phyloP scores from a whole-genome alignment of 2,329 filamentous ascomycete genomes.

The Trichoderma sp. region DNA sequence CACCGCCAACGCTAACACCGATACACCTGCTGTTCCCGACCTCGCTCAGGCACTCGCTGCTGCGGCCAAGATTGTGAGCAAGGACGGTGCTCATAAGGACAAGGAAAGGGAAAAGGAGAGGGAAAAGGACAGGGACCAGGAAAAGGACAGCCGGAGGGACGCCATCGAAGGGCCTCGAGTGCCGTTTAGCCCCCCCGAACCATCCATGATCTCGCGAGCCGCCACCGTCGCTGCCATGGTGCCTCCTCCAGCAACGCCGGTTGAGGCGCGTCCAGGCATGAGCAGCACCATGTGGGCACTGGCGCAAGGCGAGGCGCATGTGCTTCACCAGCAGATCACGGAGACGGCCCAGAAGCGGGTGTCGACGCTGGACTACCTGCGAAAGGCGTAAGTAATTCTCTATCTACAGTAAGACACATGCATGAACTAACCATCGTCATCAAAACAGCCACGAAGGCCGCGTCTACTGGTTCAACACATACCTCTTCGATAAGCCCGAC shows the following conservation, averaged over 20 bases:
- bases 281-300: constrained; percentile 25
- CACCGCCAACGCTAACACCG: constrained; percentile 43
- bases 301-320: constrained; percentile 45
- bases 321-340: constrained; percentile 66
- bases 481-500: constrained; percentile 83
- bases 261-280: constrained; percentile 1
- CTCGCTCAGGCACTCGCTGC: constrained; percentile 51
- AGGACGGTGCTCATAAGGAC: constrained; percentile 4
- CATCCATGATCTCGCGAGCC: constrained; percentile 18
- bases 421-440: neutral
- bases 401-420: neutral
- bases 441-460: constrained; percentile 76
- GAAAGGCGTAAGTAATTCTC: constrained; percentile 69
- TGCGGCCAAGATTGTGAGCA: constrained; percentile 43
- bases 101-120: constrained; percentile 8
- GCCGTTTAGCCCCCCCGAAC: constrained; percentile 21
- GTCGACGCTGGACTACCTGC: constrained; percentile 86
- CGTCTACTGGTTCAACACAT: constrained; percentile 97
- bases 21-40: constrained; percentile 51
- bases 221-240: constrained; percentile 19
- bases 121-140: constrained; percentile 9
- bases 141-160: constrained; percentile 26
- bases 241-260: constrained; percentile 24
- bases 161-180: constrained; percentile 25
- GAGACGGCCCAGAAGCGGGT: constrained; percentile 90